These are phyloP conservation scores for Skeletonema menzelii DNA, from an alignment of 108 stramenopile genomes.

Conservation along the genomic window DNA sequence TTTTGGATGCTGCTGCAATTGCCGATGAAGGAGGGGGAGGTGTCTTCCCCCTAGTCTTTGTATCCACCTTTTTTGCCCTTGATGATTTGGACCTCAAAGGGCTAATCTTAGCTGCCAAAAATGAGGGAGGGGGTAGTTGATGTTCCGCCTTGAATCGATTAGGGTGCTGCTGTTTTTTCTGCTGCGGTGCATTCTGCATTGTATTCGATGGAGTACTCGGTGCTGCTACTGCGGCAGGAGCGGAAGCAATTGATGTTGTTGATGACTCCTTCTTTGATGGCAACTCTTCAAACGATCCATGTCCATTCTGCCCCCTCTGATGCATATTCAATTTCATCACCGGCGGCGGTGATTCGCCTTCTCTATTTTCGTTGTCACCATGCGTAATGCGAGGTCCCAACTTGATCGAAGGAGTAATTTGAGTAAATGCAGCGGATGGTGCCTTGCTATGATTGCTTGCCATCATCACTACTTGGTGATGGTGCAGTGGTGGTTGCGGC, in stretches of 20 bases:
- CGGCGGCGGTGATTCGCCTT: not conserved
- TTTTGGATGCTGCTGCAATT: slow-evolving; percentile 1
- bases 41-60: slow-evolving; percentile 7
- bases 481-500: not conserved
- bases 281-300: not conserved
- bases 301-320: not conserved
- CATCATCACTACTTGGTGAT: not conserved
- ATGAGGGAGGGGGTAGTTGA: slow-evolving; percentile 27
- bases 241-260: not conserved
- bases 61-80: slow-evolving; percentile 6
- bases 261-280: not conserved
- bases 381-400: not conserved
- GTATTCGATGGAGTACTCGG: not conserved
- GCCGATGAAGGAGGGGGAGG: not conserved
- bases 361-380: not conserved
- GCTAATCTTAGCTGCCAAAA: slow-evolving; percentile 47
- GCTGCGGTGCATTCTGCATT: not conserved
- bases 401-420: not conserved
- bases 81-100: slow-evolving; percentile 35
- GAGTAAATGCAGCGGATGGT: not conserved
- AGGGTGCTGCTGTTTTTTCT: not conserved
- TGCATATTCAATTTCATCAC: slow-evolving; percentile 4
- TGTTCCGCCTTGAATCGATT: not conserved
- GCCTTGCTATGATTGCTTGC: not conserved
- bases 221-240: not conserved